Base-by-base conservation (phyloP, 106 monocot species). In the Dendrobium nobile region DNA sequence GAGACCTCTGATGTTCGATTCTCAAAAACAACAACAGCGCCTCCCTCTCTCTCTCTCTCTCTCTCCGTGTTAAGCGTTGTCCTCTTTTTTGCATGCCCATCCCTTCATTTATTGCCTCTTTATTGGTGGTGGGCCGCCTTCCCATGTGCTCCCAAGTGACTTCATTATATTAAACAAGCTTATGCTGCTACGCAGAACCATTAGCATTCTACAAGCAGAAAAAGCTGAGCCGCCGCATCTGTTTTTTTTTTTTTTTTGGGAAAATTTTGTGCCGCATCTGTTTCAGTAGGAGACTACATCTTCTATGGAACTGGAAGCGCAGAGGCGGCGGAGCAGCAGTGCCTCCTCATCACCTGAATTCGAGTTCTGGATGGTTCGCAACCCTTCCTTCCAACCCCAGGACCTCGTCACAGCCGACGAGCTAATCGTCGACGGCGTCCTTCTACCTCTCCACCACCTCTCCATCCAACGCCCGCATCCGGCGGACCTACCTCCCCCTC, bases 341-440 rank as follows among this genome's bases (percentile, higher is more conserved):
- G 44, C 51, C 41, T 72, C 86, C 17, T 87, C 90, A 4, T 88
- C 95, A 1, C 86, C 92, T 44, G 95, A 95, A 80, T 95, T 95
- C 85, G 86, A 91, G 84, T 95, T 95, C 85, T 92, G 92, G 95
- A 80, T 82, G 79, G 61, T 83, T 15, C 43, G 80, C 67, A 78
- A 87, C 81, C 87, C 83, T 9, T 81, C 88, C 24, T 17, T 73
- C 28, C 86, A 85, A 7, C 47, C 47, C 6, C 31, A 87, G n/a
- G 61, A 79, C 3, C 85, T 87, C 54, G 84, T 88, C 78, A 67
- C 86, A 73, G 93, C 95, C 43, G 95, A 95, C 79, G 89, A 93
- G 79, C 89, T 95, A 82, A 86, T 95, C 85, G 75, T 79, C 82
- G 84, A 93, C 80, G 95, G 95, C 79, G 80, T 93, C 77, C 78